Conservation (phyloP, 352 stramenopile genomes). For the Globisporangium ultimum region DNA sequence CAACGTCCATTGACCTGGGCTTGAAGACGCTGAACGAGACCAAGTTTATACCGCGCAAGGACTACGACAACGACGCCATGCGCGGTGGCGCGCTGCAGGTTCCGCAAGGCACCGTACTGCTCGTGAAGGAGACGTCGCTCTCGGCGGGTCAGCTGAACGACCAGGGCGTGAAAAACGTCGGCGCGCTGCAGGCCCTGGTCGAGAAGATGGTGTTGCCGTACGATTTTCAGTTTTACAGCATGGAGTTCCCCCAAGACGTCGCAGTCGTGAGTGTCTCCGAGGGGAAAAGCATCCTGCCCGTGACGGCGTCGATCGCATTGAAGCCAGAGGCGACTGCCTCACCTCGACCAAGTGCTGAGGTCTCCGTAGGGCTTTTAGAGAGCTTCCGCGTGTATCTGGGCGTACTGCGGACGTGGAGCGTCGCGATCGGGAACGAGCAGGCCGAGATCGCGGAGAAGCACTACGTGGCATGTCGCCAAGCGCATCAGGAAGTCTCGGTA, state of each 20-base stretch:
- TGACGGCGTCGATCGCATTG: conserved; percentile 47
- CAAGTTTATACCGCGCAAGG: conserved; percentile 69
- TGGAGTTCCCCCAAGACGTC: conserved; percentile 81
- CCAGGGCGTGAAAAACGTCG: conserved; percentile 72
- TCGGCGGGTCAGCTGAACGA: conserved; percentile 64
- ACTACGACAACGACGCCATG: conserved; percentile 70
- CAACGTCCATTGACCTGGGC: conserved; percentile 47
- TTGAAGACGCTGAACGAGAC: conserved; percentile 56
- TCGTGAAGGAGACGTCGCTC: conserved; percentile 69
- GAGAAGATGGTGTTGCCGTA: conserved; percentile 78
- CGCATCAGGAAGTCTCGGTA: conserved; percentile 69
- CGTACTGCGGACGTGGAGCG: conserved; percentile 46
- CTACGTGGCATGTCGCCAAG: conserved; percentile 71
- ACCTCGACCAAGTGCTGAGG: background rate
- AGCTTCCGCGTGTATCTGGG: conserved; percentile 67
- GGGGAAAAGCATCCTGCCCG: conserved; percentile 67
- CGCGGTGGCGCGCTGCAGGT: conserved; percentile 55
- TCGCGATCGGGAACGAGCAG: conserved; percentile 68
- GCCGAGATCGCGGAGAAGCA: conserved; percentile 77
- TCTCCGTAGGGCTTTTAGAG: conserved; percentile 35
- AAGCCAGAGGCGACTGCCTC: conserved; percentile 5
- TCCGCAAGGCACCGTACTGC: conserved; percentile 53
- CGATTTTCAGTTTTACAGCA: conserved; percentile 83
- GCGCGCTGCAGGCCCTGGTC: conserved; percentile 63
- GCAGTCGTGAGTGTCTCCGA: conserved; percentile 63